These are phyloP conservation scores for Ormosia semicastrata DNA, from an alignment of 306 rosid genomes.

Conservation along the genomic window DNA sequence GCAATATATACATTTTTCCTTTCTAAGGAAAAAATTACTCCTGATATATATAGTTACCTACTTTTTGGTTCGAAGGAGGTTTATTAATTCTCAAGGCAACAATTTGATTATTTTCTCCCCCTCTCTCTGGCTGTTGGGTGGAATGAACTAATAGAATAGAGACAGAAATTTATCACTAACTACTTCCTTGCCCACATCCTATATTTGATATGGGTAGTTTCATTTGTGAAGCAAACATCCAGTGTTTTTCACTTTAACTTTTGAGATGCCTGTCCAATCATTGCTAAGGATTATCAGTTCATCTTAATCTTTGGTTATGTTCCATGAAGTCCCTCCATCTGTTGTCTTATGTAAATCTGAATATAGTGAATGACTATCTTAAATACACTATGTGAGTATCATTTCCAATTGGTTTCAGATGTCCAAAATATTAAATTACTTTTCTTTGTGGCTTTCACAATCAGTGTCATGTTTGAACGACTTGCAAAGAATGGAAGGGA, in stretches of 20 bases:
- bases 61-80: not conserved
- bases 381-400: not conserved
- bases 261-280: not conserved
- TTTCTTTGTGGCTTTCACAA: conserved; percentile 13
- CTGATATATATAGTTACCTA: not conserved
- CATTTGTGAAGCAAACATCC: too few relatives aligned
- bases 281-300: not conserved
- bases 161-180: too few relatives aligned
- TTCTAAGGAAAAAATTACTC: not conserved
- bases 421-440: conserved; percentile 14
- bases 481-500: conserved; percentile 77
- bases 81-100: not conserved
- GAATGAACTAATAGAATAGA: too few relatives aligned
- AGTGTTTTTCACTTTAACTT: not conserved
- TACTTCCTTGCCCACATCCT: not conserved
- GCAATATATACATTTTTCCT: too few relatives aligned
- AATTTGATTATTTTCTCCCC: too few relatives aligned
- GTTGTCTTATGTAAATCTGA: not conserved
- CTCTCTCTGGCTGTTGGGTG: too few relatives aligned
- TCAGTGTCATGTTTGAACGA: conserved; percentile 95
- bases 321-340: not conserved
- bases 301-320: not conserved
- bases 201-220: not conserved
- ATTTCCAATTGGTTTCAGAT: conserved; percentile 1
- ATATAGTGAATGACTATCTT: not conserved